phyloP scores from a whole-genome alignment of 1,284 basidiomycete genomes.

The Tilletia setariae region DNA sequence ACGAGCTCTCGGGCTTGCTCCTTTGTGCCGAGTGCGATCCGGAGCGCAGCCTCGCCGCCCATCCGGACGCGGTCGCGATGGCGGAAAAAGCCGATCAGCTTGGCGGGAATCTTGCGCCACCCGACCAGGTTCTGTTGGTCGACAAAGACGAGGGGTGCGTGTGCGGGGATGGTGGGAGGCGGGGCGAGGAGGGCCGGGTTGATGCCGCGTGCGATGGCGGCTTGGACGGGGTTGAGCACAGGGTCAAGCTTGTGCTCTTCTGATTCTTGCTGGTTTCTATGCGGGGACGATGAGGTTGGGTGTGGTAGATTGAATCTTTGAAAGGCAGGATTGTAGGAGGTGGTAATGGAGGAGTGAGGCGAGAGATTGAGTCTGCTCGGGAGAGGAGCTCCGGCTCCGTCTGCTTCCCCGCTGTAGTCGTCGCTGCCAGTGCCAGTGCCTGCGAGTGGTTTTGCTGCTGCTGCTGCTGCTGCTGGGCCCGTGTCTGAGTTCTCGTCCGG shows the following conservation, averaged over 20 bases:
- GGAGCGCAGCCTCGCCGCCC: constrained; percentile 78
- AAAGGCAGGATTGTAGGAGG: constrained; percentile 28
- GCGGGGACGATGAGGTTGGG: too few relatives aligned
- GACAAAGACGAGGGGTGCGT: constrained; percentile 80
- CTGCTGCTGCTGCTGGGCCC: too few relatives aligned
- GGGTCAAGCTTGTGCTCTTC: constrained; percentile 21
- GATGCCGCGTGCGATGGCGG: constrained; percentile 32
- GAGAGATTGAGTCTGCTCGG: constrained; percentile 9
- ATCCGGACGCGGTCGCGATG: constrained; percentile 72
- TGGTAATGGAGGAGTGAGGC: constrained; percentile 15
- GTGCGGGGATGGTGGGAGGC: constrained; percentile 67
- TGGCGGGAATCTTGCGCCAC: constrained; percentile 77
- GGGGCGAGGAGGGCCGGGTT: constrained; percentile 54
- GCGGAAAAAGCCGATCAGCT: constrained; percentile 90
- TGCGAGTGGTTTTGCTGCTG: too few relatives aligned
- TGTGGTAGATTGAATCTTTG: constrained; percentile 23
- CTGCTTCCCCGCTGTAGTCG: constrained; percentile 29
- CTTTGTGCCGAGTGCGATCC: constrained; percentile 64
- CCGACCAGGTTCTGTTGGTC: constrained; percentile 84
- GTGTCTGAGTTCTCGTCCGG: constrained; percentile 8
- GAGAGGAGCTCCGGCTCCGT: constrained; percentile 31
- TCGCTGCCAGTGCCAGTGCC: constrained; percentile 27
- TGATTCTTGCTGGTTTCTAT: constrained; percentile 19
- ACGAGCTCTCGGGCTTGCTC: constrained; percentile 64
- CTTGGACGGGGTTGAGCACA: constrained; percentile 4